Conservation (phyloP, 306 rosid species). For the Quercus bicolor region DNA sequence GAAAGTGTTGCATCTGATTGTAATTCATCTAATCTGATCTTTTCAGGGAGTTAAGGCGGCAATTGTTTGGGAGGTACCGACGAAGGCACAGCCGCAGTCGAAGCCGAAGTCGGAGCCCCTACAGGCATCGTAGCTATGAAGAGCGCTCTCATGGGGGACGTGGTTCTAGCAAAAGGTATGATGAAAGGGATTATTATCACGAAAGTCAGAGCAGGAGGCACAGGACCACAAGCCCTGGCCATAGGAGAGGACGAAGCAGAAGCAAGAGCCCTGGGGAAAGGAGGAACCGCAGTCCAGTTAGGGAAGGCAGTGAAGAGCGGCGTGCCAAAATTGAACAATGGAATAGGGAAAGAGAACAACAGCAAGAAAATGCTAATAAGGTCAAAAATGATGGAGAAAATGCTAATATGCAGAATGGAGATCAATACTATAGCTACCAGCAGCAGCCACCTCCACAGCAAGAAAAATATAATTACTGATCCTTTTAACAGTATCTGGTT, state of each 20-base stretch:
- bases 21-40: not conserved
- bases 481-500: slow-evolving; percentile 35
- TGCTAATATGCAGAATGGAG: slow-evolving; percentile 17
- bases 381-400: slow-evolving; percentile 20
- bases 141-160: slow-evolving; percentile 44
- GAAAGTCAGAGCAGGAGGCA: slow-evolving; percentile 58
- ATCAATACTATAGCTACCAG: slow-evolving; percentile 29
- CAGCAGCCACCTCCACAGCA: slow-evolving; percentile 23
- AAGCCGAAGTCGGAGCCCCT: slow-evolving; percentile 72
- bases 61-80: slow-evolving; percentile 46
- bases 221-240: slow-evolving; percentile 60
- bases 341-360: slow-evolving; percentile 71
- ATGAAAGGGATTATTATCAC: slow-evolving; percentile 55
- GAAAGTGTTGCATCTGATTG: not conserved
- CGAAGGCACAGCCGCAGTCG: slow-evolving; percentile 47
- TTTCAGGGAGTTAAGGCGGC: slow-evolving; percentile 64
- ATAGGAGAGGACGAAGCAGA: slow-evolving; percentile 44
- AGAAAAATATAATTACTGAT: slow-evolving; percentile 40
- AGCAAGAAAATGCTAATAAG: slow-evolving; percentile 30
- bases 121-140: slow-evolving; percentile 70
- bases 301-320: slow-evolving; percentile 83
- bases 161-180: slow-evolving; percentile 55
- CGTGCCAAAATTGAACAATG: slow-evolving; percentile 85
- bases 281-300: slow-evolving; percentile 55
- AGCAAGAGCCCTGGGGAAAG: slow-evolving; percentile 54